Conservation (phyloP, 2,329 filamentous ascomycete species). For the Tolypocladium album region DNA sequence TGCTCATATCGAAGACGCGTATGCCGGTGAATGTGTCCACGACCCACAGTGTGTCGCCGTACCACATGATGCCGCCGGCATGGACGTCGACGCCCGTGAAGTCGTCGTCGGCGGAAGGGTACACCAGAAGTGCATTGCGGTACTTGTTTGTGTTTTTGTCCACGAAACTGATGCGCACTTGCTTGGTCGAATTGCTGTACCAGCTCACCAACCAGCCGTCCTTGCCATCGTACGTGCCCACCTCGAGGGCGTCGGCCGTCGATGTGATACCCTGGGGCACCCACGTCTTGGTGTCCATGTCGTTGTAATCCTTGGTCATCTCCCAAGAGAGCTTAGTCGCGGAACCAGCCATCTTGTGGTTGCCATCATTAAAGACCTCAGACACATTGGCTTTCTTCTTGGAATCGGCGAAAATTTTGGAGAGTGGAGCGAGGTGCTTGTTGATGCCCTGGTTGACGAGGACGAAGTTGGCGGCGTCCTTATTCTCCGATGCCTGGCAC, state of each 20-base stretch:
- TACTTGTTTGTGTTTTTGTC: background rate
- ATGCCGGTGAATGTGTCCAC: background rate
- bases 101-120: too few relatives aligned
- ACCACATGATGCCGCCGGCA: too few relatives aligned
- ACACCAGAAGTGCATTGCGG: too few relatives aligned
- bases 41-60: background rate
- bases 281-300: background rate
- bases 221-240: background rate
- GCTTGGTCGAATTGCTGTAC: background rate
- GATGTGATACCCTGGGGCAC: background rate
- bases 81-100: too few relatives aligned
- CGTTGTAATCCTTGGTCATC: background rate
- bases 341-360: background rate
- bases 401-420: background rate
- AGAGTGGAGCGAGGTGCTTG: background rate
- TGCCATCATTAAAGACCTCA: background rate
- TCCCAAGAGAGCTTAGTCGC: background rate
- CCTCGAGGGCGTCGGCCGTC: background rate
- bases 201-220: background rate
- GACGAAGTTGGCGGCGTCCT: background rate
- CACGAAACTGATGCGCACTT: background rate
- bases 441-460: background rate
- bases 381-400: background rate
- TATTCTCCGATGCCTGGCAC: background rate
- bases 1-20: background rate